Evolutionary conservation across 768 basidiomycete species (phyloP), one percentile per base, ranked within the genome.

Genomic region (Tylopilus plumbeoviolaceoides): DNA sequence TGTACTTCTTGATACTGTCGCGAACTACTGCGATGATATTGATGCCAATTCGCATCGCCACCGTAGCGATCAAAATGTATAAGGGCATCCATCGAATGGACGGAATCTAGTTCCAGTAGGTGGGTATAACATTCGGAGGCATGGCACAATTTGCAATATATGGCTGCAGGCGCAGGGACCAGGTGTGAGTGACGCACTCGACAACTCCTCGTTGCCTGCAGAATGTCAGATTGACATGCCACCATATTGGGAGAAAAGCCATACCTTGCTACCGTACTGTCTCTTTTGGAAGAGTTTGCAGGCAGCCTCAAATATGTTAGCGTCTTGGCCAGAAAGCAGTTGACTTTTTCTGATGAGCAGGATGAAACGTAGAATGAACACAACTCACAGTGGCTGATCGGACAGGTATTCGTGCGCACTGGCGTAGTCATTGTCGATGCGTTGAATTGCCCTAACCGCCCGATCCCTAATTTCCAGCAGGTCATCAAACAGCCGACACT

Each of bases 401-500:
- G 53, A 54, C 14, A 70, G 44, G 41, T 45, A 56, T 4, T 55
- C 57, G 31, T 49, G 28, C 15, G 41, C 48, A 44, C 48, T 50
- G 11, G 17, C 39, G n/a, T 59, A 58, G 23, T 47, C 45, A 4
- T 35, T 40, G 39, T 62, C 53, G 11, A 60, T 47, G 30, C 33
- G 50, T 38, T 57, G 54, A 27, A 76, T 61, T 17, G 60, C 66
- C 15, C 48, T 57, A 20, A 69, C 65, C 5, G 74, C 78, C 7
- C 57, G 62, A 50, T 78, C 73, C 35, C 82, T 75, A 42, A 70
- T 69, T 20, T 59, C 43, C 11, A 82, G 51, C 4, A 91, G 70
- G 1, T 73, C 62, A 1, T 66, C 57, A 52, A 84, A 81, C 1
- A 75, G 69, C 39, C 78, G 77, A 59, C 74, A 78, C 61, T 89